These are phyloP conservation scores for Massarina eburnea DNA, from an alignment of 2,329 filamentous ascomycete genomes.

Conservation along the genomic window DNA sequence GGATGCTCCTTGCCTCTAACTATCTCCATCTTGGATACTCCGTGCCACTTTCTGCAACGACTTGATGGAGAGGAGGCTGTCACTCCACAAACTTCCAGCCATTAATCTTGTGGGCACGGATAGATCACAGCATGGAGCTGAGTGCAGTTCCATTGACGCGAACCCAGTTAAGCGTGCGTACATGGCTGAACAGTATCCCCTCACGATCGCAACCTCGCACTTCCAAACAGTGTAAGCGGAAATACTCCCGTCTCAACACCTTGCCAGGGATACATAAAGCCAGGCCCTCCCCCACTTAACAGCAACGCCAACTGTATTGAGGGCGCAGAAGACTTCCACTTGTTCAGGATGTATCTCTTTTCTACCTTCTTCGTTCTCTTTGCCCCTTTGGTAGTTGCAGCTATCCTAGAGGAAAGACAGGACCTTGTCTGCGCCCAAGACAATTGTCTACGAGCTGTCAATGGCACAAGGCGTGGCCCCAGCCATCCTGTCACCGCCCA, in stretches of 20 bases:
- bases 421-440: slow-evolving; percentile 17
- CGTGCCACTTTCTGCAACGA: slow-evolving; percentile 3
- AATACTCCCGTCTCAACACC: neutral
- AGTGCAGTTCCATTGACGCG: neutral
- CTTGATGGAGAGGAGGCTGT: neutral
- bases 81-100: slow-evolving; percentile 2
- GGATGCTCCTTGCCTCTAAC: neutral
- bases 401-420: slow-evolving; percentile 20
- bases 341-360: slow-evolving; percentile 26
- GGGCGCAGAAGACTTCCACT: neutral
- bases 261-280: slow-evolving; percentile 4
- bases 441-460: slow-evolving; percentile 29
- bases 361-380: slow-evolving; percentile 10
- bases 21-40: slow-evolving; percentile 1
- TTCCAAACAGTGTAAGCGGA: neutral
- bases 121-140: neutral
- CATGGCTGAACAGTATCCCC: slow-evolving; percentile 7
- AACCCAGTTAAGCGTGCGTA: slow-evolving; percentile 1
- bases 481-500: slow-evolving; percentile 16
- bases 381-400: slow-evolving; percentile 14
- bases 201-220: neutral
- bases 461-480: slow-evolving; percentile 16
- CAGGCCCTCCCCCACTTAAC: neutral
- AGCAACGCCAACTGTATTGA: neutral
- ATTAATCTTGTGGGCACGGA: slow-evolving; percentile 3